Percentiles rank a stretch among this genome's conserved stretches.
phyloP scores from a whole-genome alignment of 495 filamentous ascomycete genomes.

The Neurospora sp. region DNA sequence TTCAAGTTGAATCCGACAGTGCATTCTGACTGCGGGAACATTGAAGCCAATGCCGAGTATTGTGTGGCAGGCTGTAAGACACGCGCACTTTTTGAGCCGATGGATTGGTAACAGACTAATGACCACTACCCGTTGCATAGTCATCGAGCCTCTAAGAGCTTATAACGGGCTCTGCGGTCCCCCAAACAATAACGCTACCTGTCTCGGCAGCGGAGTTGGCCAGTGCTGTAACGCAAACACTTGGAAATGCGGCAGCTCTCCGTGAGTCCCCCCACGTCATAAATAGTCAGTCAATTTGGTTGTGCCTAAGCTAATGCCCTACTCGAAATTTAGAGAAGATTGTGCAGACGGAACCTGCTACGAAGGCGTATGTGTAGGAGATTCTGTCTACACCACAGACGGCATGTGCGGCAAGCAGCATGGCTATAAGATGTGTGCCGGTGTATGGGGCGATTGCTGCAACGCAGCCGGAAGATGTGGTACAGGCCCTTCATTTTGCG shows the following conservation, averaged over 20 bases:
- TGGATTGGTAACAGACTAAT: background rate
- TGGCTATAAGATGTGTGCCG: conserved; percentile 8
- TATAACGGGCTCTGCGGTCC: conserved; percentile 19
- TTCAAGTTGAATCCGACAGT: conserved; percentile 19
- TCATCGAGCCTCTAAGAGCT: conserved; percentile 16
- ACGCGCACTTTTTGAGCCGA: background rate
- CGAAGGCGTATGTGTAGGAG: conserved; percentile 17
- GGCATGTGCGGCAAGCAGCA: conserved; percentile 18
- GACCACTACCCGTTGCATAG: background rate
- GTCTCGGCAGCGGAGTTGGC: conserved; percentile 9
- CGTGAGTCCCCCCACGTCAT: background rate
- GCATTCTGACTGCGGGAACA: conserved; percentile 13
- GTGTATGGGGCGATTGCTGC: conserved; percentile 25
- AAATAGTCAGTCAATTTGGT: background rate
- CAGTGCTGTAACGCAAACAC: conserved; percentile 21
- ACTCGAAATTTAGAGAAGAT: conserved; percentile 9
- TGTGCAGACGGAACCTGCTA: conserved; percentile 22
- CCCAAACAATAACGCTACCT: conserved; percentile 22
- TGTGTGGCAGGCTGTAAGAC: conserved; percentile 20
- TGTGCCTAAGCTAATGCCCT: background rate
- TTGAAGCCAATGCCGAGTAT: conserved; percentile 15
- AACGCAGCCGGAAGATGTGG: conserved; percentile 16
- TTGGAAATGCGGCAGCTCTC: conserved; percentile 17
- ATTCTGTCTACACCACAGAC: conserved; percentile 13
- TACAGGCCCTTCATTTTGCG: conserved; percentile 4